phyloP scores from a whole-genome alignment of 225 moss, liverwort and hornwort genomes.

The Pleurozium schreberi region DNA sequence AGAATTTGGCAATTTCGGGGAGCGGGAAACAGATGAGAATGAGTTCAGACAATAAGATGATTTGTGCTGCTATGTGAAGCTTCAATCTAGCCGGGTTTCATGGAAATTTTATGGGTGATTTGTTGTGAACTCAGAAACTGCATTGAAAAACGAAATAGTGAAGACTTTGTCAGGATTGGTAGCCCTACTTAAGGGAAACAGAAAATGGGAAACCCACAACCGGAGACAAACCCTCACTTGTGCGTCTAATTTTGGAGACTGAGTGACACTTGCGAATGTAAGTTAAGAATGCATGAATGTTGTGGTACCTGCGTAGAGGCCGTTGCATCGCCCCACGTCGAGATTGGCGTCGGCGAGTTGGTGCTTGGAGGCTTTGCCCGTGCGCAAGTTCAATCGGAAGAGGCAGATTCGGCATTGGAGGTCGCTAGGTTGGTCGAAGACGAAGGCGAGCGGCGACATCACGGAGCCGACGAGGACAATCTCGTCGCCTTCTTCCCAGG shows the following conservation, averaged over 20 bases:
- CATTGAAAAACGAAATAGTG: neutral
- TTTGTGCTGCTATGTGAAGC: neutral
- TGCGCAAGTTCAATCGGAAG: conserved; percentile 24
- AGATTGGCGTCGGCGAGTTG: conserved; percentile 5
- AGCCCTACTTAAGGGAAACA: neutral
- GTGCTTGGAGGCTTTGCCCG: conserved; percentile 11
- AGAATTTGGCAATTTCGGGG: neutral
- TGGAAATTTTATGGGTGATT: no score
- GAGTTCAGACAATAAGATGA: neutral
- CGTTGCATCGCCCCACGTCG: conserved; percentile 26
- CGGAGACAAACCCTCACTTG: no score
- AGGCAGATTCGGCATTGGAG: neutral
- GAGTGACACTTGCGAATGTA: neutral
- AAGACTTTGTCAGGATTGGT: neutral
- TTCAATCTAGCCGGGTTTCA: neutral
- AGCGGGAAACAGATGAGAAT: neutral
- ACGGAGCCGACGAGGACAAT: conserved; percentile 15
- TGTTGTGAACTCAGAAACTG: neutral
- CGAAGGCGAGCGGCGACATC: neutral
- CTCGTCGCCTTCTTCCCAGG: conserved; percentile 44
- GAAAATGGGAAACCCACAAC: neutral
- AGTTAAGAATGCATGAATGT: neutral
- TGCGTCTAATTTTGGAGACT: no score
- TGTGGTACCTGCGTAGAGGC: neutral
- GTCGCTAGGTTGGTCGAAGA: conserved; percentile 3